These are phyloP conservation scores for Lachancea mirantina DNA, from an alignment of 805 yeast genomes.

Conservation along the genomic window DNA sequence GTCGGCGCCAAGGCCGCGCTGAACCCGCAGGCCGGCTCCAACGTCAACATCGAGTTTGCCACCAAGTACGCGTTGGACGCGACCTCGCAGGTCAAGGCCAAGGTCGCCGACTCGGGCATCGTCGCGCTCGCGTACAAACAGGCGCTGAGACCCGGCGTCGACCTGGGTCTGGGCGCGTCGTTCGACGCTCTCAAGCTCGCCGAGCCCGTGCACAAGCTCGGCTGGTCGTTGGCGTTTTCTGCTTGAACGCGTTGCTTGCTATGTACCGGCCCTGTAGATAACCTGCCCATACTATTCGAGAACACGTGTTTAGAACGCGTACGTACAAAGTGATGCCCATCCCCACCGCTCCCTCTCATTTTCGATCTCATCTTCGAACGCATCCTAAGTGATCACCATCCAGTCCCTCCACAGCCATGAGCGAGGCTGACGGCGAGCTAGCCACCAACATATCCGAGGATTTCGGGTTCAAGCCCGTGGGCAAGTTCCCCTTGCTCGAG, in stretches of 20 bases:
- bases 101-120: conserved; percentile 92
- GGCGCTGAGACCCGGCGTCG: conserved; percentile 91
- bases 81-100: conserved; percentile 89
- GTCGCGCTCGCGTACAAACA: conserved; percentile 93
- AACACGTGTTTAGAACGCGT: too few relatives aligned
- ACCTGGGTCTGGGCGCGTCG: conserved; percentile 93
- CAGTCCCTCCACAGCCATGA: too few relatives aligned
- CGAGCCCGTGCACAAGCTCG: conserved; percentile 97
- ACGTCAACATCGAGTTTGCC: conserved; percentile 92
- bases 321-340: too few relatives aligned
- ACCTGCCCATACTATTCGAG: too few relatives aligned
- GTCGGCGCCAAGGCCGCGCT: conserved; percentile 97
- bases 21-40: conserved; percentile 65
- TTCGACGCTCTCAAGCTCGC: conserved; percentile 91
- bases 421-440: conserved; percentile 18
- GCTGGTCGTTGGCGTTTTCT: conserved; percentile 87
- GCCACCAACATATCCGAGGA: conserved; percentile 32
- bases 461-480: conserved; percentile 39
- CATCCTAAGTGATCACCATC: too few relatives aligned
- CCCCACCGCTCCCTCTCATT: too few relatives aligned
- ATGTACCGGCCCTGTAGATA: neutral
- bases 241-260: conserved; percentile 45
- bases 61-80: conserved; percentile 88
- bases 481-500: conserved; percentile 30
- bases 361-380: too few relatives aligned